Base-by-base conservation (phyloP, 768 basidiomycete species). In the Tulasnella sp. region DNA sequence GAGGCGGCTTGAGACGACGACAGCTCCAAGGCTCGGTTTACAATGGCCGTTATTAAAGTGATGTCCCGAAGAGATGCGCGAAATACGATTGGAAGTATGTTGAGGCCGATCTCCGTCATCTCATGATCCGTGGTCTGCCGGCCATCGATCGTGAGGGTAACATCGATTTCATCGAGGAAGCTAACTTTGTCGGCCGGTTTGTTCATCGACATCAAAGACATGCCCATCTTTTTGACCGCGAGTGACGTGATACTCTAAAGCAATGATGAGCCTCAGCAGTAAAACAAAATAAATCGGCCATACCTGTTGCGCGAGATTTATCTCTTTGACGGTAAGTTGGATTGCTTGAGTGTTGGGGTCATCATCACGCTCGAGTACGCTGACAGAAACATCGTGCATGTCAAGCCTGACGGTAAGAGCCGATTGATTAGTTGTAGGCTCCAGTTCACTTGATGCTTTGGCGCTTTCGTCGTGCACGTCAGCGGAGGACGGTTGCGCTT, bases 31-130 rank as follows among this genome's bases (percentile, higher is more conserved):
- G 96, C 98, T 81, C 92, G 95, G 84, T 95, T 95, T 82, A 94
- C 89, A 81, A 97, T 97, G 4, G 91, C 87, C 71, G 89, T 91
- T 81, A 99, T 98, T 81, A 99, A 89, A 81, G 90, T 91, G 84
- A 99, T 94, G 84, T 99, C 98, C 27, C 95, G 91, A 83, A 96
- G 96, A 0, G 97, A 98, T n/a, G 95, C 95, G 36, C 98, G 90
- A 84, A 99, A 92, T 77, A 98, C 89, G 82, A 99, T 89, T 1
- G 96, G 93, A 80, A 94, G 92, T 36, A 91, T 86, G 24, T 89
- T 87, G n/a, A 96, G 84, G 83, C 98, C 96, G 80, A 98, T 92
- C 83, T 88, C 95, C 14, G 93, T 92, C 87, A 92, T 92, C 81
- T 92, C 91, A 75, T 93, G 91, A 18, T 85, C 88, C 0, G 87